Conservation (phyloP, 202 grass and related monocot genomes). For the Sporobolus alterniflorus region DNA sequence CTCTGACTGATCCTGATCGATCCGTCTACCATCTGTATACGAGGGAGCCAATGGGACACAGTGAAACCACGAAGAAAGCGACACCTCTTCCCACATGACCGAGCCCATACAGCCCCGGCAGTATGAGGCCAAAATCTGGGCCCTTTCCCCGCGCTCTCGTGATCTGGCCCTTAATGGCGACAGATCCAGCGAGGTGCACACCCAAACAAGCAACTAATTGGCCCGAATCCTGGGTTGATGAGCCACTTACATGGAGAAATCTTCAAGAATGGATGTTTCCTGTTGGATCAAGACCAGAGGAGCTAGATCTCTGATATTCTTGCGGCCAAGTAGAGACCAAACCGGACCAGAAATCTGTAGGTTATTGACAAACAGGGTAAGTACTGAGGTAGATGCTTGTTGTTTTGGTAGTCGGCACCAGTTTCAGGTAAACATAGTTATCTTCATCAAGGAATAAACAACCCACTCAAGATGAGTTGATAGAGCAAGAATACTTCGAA, state of each 20-base stretch:
- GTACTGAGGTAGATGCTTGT: background rate
- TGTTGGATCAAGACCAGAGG: slow-evolving; percentile 25
- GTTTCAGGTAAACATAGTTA: background rate
- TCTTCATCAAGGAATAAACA: background rate
- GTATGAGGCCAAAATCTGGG: slow-evolving; percentile 60
- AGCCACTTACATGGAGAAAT: slow-evolving; percentile 17
- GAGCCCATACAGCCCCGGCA: slow-evolving; percentile 52
- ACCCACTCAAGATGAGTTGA: background rate
- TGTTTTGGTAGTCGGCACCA: background rate
- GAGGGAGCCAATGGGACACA: background rate
- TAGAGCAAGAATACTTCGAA: background rate
- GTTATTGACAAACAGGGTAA: slow-evolving; percentile 34
- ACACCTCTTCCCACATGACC: slow-evolving; percentile 34
- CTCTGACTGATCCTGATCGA: slow-evolving; percentile 22
- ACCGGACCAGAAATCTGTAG: slow-evolving; percentile 25
- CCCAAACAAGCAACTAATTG: slow-evolving; percentile 58
- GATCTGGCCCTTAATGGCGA: slow-evolving; percentile 52
- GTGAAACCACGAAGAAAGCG: slow-evolving; percentile 49
- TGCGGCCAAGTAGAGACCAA: slow-evolving; percentile 13
- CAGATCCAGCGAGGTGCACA: slow-evolving; percentile 46
- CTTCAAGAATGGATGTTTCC: slow-evolving; percentile 44
- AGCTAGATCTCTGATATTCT: slow-evolving; percentile 21
- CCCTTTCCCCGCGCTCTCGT: slow-evolving; percentile 52
- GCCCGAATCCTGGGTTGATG: slow-evolving; percentile 17
- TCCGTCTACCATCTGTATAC: slow-evolving; percentile 27